phyloP scores from a whole-genome alignment of 1,284 basidiomycete species.

The Malassezia brasiliensis region DNA sequence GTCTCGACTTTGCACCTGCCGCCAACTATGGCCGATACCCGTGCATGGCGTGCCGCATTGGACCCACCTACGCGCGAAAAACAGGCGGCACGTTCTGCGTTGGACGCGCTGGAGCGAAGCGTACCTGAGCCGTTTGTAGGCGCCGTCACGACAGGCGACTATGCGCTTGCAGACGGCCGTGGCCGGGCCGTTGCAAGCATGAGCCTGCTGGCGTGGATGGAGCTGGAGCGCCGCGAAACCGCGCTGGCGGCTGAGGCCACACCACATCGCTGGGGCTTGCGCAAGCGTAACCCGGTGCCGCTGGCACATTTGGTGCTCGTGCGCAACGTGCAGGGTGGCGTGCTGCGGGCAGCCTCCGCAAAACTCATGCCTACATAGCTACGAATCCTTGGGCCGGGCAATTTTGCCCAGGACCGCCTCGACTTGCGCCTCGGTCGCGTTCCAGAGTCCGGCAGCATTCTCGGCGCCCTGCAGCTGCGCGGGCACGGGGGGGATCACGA shows the following conservation, averaged over 20 bases:
- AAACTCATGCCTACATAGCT: not conserved
- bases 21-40: slow-evolving; percentile 6
- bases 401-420: not conserved
- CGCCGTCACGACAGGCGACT: slow-evolving; percentile 31
- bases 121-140: slow-evolving; percentile 22
- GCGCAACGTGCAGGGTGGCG: not conserved
- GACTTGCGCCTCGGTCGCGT: slow-evolving; percentile 2
- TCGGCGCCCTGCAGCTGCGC: not conserved
- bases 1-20: slow-evolving; percentile 12
- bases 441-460: slow-evolving; percentile 6
- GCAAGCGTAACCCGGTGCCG: slow-evolving; percentile 13
- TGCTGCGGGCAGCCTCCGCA: slow-evolving; percentile 7
- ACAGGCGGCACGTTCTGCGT: not conserved
- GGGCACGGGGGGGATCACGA: not conserved
- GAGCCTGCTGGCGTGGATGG: slow-evolving; percentile 17
- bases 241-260: not conserved
- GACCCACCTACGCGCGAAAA: slow-evolving; percentile 11
- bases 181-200: slow-evolving; percentile 18
- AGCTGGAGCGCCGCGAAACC: slow-evolving; percentile 11
- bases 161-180: slow-evolving; percentile 27
- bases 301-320: slow-evolving; percentile 14
- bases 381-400: not conserved
- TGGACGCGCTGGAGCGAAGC: slow-evolving; percentile 19
- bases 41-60: slow-evolving; percentile 20
- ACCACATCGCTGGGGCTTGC: slow-evolving; percentile 6